Conservation (phyloP, 108 stramenopile species). For the Cafeteria roenbergensis region DNA sequence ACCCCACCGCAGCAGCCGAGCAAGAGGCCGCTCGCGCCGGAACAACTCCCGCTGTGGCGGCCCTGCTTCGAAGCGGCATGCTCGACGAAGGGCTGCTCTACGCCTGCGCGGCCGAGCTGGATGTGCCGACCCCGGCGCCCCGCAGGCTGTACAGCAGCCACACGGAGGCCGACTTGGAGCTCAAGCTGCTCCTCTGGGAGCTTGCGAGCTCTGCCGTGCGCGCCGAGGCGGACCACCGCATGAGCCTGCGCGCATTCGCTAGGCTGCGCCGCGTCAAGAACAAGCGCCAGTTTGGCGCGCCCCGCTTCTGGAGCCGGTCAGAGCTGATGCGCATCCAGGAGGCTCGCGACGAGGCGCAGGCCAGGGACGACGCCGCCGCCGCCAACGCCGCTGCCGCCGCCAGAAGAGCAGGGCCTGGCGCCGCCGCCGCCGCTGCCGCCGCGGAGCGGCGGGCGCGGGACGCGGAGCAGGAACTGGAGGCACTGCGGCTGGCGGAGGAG, state of each 20-base stretch:
- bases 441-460: not conserved
- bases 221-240: not conserved
- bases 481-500: not conserved
- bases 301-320: too few relatives aligned
- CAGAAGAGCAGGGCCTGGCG: too few relatives aligned
- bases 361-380: too few relatives aligned
- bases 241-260: too few relatives aligned
- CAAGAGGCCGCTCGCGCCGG: not conserved
- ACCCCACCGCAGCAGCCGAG: too few relatives aligned
- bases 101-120: not conserved
- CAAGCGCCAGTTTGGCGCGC: too few relatives aligned
- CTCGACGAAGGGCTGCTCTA: not conserved
- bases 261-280: too few relatives aligned
- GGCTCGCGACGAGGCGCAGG: too few relatives aligned
- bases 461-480: conserved; percentile 1
- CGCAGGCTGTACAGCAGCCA: not conserved
- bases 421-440: too few relatives aligned
- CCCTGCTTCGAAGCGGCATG: not conserved
- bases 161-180: not conserved
- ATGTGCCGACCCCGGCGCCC: not conserved
- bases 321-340: too few relatives aligned
- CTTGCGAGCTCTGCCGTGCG: not conserved
- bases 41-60: not conserved
- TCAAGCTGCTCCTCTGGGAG: conserved; percentile 2
- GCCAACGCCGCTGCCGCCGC: too few relatives aligned